Evolutionary conservation across 2,329 filamentous ascomycete genomes (phyloP).

Genomic region (Cladosporium sp.): DNA sequence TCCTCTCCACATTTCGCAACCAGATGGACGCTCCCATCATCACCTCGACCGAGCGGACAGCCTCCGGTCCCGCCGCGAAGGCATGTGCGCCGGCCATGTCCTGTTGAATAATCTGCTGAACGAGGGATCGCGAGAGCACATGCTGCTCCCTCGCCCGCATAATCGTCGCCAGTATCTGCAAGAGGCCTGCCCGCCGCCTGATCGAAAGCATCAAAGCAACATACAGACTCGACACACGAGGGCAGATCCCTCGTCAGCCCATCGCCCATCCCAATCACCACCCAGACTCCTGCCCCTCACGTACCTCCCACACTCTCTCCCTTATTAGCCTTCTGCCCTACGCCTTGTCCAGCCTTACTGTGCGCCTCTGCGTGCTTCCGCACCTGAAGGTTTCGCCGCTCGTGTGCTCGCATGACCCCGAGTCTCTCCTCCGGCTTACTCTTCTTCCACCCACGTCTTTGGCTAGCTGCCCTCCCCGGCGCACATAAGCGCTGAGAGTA

Average conservation of each 20-base stretch:
- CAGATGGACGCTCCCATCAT: conserved; percentile 12
- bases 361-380: conserved; percentile 11
- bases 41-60: conserved; percentile 5
- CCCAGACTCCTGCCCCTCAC: neutral
- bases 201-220: too few species aligned
- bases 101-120: conserved; percentile 1
- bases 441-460: conserved; percentile 4
- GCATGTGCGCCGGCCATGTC: conserved; percentile 11
- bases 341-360: conserved; percentile 13
- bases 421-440: conserved; percentile 9
- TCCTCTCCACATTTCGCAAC: conserved; percentile 13
- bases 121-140: neutral
- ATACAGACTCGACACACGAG: neutral
- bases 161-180: neutral
- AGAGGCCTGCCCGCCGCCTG: neutral
- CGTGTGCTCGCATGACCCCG: conserved; percentile 11
- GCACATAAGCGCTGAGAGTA: conserved; percentile 13
- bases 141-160: conserved; percentile 1
- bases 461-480: conserved; percentile 8
- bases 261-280: conserved; percentile 2
- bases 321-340: conserved; percentile 2
- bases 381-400: conserved; percentile 8
- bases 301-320: conserved; percentile 7
- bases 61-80: conserved; percentile 6
- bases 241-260: neutral